Conservation (phyloP, 2,329 filamentous ascomycete species). For the Aspergillus vadensis region DNA sequence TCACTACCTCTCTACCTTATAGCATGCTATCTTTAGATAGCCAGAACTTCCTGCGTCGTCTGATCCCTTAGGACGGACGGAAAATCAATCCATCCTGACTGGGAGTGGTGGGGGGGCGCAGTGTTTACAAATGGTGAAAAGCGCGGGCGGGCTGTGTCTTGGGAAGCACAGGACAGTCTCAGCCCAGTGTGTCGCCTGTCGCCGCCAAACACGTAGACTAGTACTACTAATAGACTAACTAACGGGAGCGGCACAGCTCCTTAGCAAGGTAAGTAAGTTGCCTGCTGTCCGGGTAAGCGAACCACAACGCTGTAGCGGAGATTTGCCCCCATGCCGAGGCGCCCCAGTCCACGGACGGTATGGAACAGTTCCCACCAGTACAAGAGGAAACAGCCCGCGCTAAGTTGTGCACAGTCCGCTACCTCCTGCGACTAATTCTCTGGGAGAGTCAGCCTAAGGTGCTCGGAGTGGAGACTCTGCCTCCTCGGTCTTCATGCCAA, state of each 20-base stretch:
- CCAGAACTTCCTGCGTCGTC: too few species aligned
- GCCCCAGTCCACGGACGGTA: neutral
- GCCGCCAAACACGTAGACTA: slow-evolving; percentile 12
- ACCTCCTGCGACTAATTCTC: slow-evolving; percentile 12
- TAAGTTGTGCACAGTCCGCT: slow-evolving; percentile 19
- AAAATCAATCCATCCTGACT: too few species aligned
- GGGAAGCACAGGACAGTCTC: slow-evolving; percentile 1
- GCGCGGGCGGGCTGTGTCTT: neutral
- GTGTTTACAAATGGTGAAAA: neutral
- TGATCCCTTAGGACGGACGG: too few species aligned
- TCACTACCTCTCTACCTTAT: too few species aligned
- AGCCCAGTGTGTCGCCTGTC: slow-evolving; percentile 6
- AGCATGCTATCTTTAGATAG: too few species aligned
- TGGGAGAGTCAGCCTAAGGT: neutral
- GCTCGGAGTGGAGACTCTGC: neutral
- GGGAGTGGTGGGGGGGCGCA: too few species aligned
- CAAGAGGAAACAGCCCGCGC: slow-evolving; percentile 5
- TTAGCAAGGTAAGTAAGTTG: slow-evolving; percentile 7
- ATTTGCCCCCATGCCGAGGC: slow-evolving; percentile 9
- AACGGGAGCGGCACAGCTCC: slow-evolving; percentile 6
- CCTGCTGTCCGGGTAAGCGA: slow-evolving; percentile 16
- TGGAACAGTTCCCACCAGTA: slow-evolving; percentile 5
- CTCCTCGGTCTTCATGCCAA: neutral
- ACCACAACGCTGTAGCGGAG: slow-evolving; percentile 10
- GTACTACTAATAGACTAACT: too few species aligned